phyloP scores from a whole-genome alignment of 2,329 filamentous ascomycete species.

The Pochonia chlamydosporia region DNA sequence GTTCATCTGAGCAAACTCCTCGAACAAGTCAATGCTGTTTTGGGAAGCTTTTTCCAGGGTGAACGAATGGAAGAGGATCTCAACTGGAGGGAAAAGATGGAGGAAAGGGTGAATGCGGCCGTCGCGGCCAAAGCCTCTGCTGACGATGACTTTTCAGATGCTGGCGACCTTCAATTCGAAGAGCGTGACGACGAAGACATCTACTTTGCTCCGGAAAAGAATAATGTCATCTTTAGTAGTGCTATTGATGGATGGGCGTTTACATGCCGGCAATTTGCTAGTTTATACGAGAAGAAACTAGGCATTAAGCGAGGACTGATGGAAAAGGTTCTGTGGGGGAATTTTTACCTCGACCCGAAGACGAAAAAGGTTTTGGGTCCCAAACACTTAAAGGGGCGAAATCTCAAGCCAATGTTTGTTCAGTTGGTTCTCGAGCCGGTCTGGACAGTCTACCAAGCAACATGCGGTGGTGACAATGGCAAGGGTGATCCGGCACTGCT shows the following conservation, averaged over 20 bases:
- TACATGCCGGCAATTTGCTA: conserved; percentile 88
- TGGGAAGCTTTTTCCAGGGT: conserved; percentile 95
- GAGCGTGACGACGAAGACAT: conserved; percentile 94
- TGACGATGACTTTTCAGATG: conserved; percentile 44
- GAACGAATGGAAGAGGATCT: conserved; percentile 98
- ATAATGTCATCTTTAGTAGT: conserved; percentile 98
- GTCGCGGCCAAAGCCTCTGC: conserved; percentile 54
- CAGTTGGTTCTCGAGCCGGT: conserved; percentile 92
- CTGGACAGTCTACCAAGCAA: conserved; percentile 93
- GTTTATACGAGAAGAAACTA: conserved; percentile 91
- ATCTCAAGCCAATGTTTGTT: conserved; percentile 94
- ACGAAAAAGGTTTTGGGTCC: conserved; percentile 86
- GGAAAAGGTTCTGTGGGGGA: conserved; percentile 95
- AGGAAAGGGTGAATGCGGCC: conserved; percentile 72
- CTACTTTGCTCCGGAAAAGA: conserved; percentile 96
- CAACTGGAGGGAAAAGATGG: conserved; percentile 89
- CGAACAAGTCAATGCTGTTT: conserved; percentile 94
- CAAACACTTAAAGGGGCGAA: conserved; percentile 88
- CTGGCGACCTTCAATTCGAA: conserved; percentile 67
- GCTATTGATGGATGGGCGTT: conserved; percentile 99
- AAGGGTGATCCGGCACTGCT: conserved; percentile 77
- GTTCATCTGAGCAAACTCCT: conserved; percentile 82
- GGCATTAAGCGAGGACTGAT: conserved; percentile 84
- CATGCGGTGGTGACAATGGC: conserved; percentile 72
- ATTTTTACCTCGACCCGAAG: conserved; percentile 94